A percentile compares a stretch with the other conserved stretches of the same genome.
Conservation (phyloP, 441 rosid species). For the Pelargonium australe region DNA sequence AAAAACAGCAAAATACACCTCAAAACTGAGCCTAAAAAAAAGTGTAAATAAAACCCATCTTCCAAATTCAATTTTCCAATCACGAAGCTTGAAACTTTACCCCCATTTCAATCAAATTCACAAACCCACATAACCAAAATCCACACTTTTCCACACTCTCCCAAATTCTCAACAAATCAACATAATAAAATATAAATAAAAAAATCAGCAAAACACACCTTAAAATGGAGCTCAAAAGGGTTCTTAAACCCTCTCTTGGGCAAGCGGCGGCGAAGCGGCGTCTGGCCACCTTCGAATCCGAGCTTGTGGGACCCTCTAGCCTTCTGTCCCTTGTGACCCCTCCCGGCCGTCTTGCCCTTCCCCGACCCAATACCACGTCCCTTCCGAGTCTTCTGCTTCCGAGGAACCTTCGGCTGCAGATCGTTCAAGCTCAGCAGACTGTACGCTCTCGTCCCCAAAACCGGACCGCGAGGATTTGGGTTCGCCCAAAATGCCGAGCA, state of each 20-base stretch:
- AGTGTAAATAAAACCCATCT: too few relatives aligned
- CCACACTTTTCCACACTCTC: too few relatives aligned
- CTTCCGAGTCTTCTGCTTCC: slow-evolving; percentile 85
- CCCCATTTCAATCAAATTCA: too few relatives aligned
- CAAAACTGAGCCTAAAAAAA: too few relatives aligned
- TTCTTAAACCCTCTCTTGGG: slow-evolving; percentile 91
- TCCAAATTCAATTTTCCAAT: too few relatives aligned
- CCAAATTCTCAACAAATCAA: too few relatives aligned
- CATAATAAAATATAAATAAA: neutral
- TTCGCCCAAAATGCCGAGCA: slow-evolving; percentile 6
- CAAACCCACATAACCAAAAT: too few relatives aligned
- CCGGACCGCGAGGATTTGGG: slow-evolving; percentile 17
- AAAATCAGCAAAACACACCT: neutral
- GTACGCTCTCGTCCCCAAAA: slow-evolving; percentile 41
- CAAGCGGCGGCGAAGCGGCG: slow-evolving; percentile 80
- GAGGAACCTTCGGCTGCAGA: slow-evolving; percentile 70
- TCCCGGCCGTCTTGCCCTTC: slow-evolving; percentile 85
- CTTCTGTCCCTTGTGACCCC: slow-evolving; percentile 92
- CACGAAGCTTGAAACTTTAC: too few relatives aligned
- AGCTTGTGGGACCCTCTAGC: slow-evolving; percentile 83
- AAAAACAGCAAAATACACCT: too few relatives aligned
- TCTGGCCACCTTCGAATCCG: slow-evolving; percentile 95
- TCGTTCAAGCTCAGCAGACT: slow-evolving; percentile 79
- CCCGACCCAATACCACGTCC: slow-evolving; percentile 97
- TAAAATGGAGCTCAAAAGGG: slow-evolving; percentile 23